Conservation (phyloP, 192 early-diverging fungal species). For the Coemansia pectinata region DNA sequence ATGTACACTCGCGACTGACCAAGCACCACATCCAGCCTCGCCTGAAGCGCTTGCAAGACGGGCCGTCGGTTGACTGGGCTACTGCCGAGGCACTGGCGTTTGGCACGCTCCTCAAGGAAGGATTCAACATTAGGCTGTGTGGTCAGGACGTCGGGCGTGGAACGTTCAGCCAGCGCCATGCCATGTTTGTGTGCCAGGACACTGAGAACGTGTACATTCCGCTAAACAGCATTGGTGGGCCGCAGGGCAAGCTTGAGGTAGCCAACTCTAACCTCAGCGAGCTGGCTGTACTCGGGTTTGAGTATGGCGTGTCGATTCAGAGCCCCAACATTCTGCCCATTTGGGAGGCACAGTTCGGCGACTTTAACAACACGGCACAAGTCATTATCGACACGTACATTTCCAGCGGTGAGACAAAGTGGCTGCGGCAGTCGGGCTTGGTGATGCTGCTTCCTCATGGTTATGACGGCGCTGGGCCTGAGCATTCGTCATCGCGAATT, state of each 20-base stretch:
- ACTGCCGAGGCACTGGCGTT: slow-evolving; percentile 92
- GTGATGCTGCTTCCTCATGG: slow-evolving; percentile 95
- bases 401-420: slow-evolving; percentile 87
- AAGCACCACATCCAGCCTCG: slow-evolving; percentile 93
- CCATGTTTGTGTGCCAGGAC: slow-evolving; percentile 92
- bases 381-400: slow-evolving; percentile 95
- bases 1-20: slow-evolving; percentile 77
- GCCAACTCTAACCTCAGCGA: slow-evolving; percentile 92
- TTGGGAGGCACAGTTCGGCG: slow-evolving; percentile 99
- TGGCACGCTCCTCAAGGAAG: slow-evolving; percentile 82
- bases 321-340: slow-evolving; percentile 84
- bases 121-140: slow-evolving; percentile 87
- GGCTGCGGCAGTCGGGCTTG: slow-evolving; percentile 89
- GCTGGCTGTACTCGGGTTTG: slow-evolving; percentile 94
- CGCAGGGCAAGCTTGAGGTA: slow-evolving; percentile 76
- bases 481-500: slow-evolving; percentile 88
- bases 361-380: slow-evolving; percentile 96
- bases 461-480: slow-evolving; percentile 94
- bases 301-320: slow-evolving; percentile 92
- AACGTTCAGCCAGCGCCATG: slow-evolving; percentile 96
- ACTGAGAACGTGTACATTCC: slow-evolving; percentile 86
- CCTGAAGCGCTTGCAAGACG: slow-evolving; percentile 67
- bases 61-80: slow-evolving; percentile 87
- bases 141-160: slow-evolving; percentile 98
- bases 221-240: slow-evolving; percentile 65